These are phyloP conservation scores for Sugiyamaella paludigena DNA, from an alignment of 1,139 yeast species.

Conservation along the genomic window DNA sequence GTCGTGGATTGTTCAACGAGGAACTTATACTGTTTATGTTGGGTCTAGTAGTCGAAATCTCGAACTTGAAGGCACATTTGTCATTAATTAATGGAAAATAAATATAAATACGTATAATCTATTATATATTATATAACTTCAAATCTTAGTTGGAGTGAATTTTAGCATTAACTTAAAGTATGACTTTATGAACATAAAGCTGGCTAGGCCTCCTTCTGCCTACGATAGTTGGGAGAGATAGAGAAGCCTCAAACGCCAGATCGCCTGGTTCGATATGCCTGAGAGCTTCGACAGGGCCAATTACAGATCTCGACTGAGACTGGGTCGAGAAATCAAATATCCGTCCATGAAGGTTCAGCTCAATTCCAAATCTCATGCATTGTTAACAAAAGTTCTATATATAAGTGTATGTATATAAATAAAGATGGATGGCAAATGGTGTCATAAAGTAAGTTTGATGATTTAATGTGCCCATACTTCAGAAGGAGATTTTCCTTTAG, in stretches of 20 bases:
- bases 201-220: not conserved
- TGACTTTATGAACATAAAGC: too few relatives aligned
- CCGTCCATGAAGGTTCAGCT: too few relatives aligned
- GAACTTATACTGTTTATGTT: conserved; percentile 53
- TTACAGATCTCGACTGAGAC: too few relatives aligned
- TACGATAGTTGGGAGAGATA: conserved; percentile 3
- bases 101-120: not conserved
- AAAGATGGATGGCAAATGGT: not conserved
- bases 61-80: conserved; percentile 44
- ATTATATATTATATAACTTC: not conserved
- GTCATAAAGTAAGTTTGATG: not conserved
- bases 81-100: conserved; percentile 17
- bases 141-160: not conserved
- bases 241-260: too few relatives aligned
- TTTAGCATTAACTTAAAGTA: too few relatives aligned
- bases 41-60: conserved; percentile 54
- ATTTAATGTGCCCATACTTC: conserved; percentile 8
- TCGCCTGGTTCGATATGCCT: too few relatives aligned
- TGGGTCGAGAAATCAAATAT: too few relatives aligned
- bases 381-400: too few relatives aligned
- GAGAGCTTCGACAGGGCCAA: too few relatives aligned
- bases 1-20: conserved; percentile 61
- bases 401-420: not conserved
- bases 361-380: not conserved
- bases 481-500: conserved; percentile 54